Evolutionary conservation across 345 rosid genomes (phyloP).

Genomic region (Populus deltoides): DNA sequence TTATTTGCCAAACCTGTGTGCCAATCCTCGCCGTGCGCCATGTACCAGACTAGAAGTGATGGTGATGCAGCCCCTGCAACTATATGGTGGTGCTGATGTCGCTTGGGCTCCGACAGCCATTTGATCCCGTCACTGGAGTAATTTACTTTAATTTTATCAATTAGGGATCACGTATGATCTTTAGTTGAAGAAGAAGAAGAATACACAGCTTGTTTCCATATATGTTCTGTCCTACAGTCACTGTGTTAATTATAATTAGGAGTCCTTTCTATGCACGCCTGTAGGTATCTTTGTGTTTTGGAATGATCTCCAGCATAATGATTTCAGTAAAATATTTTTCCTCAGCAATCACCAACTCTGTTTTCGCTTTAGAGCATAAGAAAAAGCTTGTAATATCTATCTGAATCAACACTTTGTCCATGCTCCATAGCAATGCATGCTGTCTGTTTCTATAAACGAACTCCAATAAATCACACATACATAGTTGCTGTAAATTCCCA

Average conservation of each 20-base stretch:
- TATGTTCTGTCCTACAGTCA: no score
- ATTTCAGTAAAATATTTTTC: not conserved
- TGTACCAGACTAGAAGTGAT: slow-evolving; percentile 2
- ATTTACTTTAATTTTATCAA: not conserved
- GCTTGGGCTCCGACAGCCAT: slow-evolving; percentile 2
- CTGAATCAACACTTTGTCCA: not conserved
- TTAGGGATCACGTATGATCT: not conserved
- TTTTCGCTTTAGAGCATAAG: not conserved
- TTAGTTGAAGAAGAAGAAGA: not conserved
- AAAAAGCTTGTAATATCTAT: not conserved
- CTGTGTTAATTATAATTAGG: no score
- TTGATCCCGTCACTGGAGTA: not conserved
- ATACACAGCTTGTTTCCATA: no score
- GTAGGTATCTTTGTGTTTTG: not conserved
- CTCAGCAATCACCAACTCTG: not conserved
- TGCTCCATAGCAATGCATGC: not conserved
- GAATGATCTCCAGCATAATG: not conserved
- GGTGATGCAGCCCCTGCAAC: not conserved
- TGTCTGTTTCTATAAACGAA: not conserved
- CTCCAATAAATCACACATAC: no score
- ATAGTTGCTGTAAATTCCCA: no score
- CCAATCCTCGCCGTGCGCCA: slow-evolving; percentile 12
- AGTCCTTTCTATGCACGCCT: not conserved
- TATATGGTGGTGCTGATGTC: not conserved
- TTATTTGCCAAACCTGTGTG: slow-evolving; percentile 12